These are phyloP conservation scores for Sporobolomyces pararoseus DNA, from an alignment of 768 basidiomycete genomes.

Conservation along the genomic window DNA sequence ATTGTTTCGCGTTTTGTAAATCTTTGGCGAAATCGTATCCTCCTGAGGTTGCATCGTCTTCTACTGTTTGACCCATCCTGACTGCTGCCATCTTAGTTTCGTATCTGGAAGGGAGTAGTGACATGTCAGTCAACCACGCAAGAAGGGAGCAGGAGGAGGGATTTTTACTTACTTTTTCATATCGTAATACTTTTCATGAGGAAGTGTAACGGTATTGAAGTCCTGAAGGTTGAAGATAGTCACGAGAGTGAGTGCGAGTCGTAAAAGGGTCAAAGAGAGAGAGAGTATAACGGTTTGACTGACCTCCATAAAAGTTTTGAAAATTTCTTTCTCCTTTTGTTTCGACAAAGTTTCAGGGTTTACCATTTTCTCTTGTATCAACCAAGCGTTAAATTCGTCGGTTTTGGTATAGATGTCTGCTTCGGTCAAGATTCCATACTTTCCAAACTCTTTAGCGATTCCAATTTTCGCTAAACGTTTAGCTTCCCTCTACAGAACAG, in stretches of 20 bases:
- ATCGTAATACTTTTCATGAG: constrained; percentile 39
- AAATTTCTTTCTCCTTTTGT: constrained; percentile 36
- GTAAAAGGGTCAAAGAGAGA: no score
- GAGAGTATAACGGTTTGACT: no score
- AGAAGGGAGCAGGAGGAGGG: background rate
- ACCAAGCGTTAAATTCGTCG: constrained; percentile 40
- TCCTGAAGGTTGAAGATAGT: background rate
- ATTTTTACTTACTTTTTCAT: constrained; percentile 20
- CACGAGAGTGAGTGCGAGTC: no score
- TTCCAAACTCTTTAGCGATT: constrained; percentile 29
- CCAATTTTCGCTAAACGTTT: constrained; percentile 35
- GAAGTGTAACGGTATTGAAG: constrained; percentile 38
- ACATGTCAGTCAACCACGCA: background rate
- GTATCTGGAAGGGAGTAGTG: background rate
- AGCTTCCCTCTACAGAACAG: constrained; percentile 19
- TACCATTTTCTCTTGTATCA: constrained; percentile 20
- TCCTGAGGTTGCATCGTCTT: constrained; percentile 2
- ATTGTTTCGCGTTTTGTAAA: constrained; percentile 10
- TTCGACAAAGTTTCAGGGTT: constrained; percentile 34
- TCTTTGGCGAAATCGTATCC: constrained; percentile 31
- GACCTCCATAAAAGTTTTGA: constrained; percentile 38
- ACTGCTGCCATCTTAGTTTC: constrained; percentile 34
- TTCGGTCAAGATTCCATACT: constrained; percentile 36
- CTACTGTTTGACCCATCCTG: constrained; percentile 38
- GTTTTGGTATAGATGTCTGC: constrained; percentile 41